Evolutionary conservation across 139 green algal genomes (phyloP), one percentile per base, ranked within the genome.

Genomic region (Diplosphaera chodatii): DNA sequence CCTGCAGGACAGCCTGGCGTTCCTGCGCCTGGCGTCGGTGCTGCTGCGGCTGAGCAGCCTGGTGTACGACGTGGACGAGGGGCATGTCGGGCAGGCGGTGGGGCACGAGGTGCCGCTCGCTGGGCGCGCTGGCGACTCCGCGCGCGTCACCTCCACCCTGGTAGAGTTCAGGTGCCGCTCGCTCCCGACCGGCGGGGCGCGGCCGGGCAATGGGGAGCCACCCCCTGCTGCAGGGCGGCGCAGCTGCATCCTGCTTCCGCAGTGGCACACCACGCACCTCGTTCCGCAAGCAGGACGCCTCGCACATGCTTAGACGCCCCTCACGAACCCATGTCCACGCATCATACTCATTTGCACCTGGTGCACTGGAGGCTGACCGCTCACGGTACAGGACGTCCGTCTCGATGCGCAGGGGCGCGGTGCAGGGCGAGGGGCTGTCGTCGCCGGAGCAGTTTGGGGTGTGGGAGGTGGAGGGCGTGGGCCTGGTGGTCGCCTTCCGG

Each of bases 401-500:
- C n/a, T 10, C 48, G 3, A 25, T 5, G 10, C 16, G 65, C 64
- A 77, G 72, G 66, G 41, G 66, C 25, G 64, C 72, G 25, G n/a
- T 32, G 3, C 23, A 63, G 41, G 40, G 56, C 21, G 29, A 67
- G 41, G 64, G 69, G 2, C 41, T 72, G 29, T 32, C 66, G 41
- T 66, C 40, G 8, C 64, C 72, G 15, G 67, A 74, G 62, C 74
- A 78, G 62, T 78, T 69, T 70, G 74, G 74, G 22, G 13, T 78
- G 15, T 78, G 74, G 74, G 20, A 70, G 30, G 74, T 78, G 3
- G 37, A 64, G 2, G 74, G 74, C 27, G 21, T 78, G 29, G 74
- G 74, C 74, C 34, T 78, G 31, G 74, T 70, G 10, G 56, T 78
- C 27, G 74, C 67, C 2, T 78, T 78, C 59, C 56, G 74, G 23